Conservation (phyloP, 2,329 filamentous ascomycete genomes). For the Rhynchosporium secalis region DNA sequence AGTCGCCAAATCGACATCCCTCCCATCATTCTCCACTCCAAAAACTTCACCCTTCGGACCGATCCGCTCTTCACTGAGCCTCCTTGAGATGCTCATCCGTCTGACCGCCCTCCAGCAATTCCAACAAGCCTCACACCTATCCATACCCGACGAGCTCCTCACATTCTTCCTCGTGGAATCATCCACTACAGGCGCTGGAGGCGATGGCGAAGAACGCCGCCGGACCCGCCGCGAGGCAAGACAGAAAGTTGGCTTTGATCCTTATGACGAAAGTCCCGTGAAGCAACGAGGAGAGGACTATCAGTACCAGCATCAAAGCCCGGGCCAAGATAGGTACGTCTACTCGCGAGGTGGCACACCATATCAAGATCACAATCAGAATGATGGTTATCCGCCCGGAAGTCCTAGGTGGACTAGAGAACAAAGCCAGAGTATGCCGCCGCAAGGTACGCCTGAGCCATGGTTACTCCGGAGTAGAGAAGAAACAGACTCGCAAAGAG, state of each 20-base stretch:
- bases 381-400: slow-evolving; percentile 14
- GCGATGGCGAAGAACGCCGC: slow-evolving; percentile 60
- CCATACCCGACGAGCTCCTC: slow-evolving; percentile 70
- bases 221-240: slow-evolving; percentile 60
- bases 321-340: slow-evolving; percentile 29
- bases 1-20: slow-evolving; percentile 12
- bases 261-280: slow-evolving; percentile 69
- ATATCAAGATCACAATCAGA: slow-evolving; percentile 25
- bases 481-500: slow-evolving; percentile 18
- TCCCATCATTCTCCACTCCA: not conserved
- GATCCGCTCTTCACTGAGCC: slow-evolving; percentile 67
- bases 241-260: slow-evolving; percentile 66
- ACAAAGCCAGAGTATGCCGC: slow-evolving; percentile 21
- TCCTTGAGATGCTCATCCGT: slow-evolving; percentile 71
- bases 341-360: slow-evolving; percentile 30
- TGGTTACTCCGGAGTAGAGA: slow-evolving; percentile 32
- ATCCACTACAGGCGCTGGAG: slow-evolving; percentile 64
- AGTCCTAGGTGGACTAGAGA: slow-evolving; percentile 20
- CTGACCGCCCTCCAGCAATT: slow-evolving; percentile 73
- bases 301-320: slow-evolving; percentile 46
- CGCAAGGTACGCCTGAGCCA: slow-evolving; percentile 29
- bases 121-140: slow-evolving; percentile 69
- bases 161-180: slow-evolving; percentile 73
- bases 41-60: slow-evolving; percentile 45
- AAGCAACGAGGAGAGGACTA: slow-evolving; percentile 65